These are phyloP conservation scores for Helianthus annuus DNA, from an alignment of 129 eudicot genomes.

Conservation along the genomic window DNA sequence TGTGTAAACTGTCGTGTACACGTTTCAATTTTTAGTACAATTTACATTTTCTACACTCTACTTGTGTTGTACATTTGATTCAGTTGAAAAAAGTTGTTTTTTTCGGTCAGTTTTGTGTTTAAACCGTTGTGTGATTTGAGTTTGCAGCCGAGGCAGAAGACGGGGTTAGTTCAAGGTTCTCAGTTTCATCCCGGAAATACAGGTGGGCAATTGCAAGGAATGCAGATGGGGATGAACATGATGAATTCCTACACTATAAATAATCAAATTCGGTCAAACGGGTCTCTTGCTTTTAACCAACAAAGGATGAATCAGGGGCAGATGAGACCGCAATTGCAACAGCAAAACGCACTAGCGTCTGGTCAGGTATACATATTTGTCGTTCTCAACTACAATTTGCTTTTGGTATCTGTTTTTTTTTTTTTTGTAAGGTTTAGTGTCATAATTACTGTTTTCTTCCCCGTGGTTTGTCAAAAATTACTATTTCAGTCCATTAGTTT, in stretches of 20 bases:
- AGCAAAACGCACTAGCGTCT: constrained; percentile 69
- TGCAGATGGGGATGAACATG: constrained; percentile 83
- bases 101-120: background rate
- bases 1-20: background rate
- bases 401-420: background rate
- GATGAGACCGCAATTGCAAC: constrained; percentile 72
- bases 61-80: background rate
- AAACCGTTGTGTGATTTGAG: constrained; percentile 24
- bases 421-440: constrained; percentile 3
- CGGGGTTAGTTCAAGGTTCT: constrained; percentile 70
- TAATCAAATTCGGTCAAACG: constrained; percentile 76
- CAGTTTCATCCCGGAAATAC: constrained; percentile 80
- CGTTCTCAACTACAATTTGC: background rate
- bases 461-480: too few species aligned
- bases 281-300: constrained; percentile 63
- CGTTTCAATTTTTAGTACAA: background rate
- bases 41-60: background rate
- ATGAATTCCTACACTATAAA: constrained; percentile 53
- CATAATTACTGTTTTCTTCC: too few species aligned
- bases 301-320: constrained; percentile 70
- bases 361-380: constrained; percentile 57
- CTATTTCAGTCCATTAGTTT: too few species aligned
- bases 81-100: background rate
- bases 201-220: constrained; percentile 78
- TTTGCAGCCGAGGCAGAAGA: constrained; percentile 83